Conservation (phyloP, 768 basidiomycete genomes). For the Symmetrospora coprosmae region DNA sequence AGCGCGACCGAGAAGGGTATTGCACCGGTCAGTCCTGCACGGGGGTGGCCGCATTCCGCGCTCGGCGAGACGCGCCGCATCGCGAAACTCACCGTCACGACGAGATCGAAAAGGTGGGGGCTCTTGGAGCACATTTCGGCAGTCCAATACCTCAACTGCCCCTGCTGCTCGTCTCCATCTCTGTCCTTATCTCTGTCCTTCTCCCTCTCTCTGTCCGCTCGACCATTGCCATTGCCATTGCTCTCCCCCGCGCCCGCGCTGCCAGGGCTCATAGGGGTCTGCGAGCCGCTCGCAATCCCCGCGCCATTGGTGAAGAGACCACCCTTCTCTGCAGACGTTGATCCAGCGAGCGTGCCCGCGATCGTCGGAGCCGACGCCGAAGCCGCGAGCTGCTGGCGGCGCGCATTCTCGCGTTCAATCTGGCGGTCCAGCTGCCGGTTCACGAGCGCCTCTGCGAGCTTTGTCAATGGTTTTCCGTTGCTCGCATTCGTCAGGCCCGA, state of each 20-base stretch:
- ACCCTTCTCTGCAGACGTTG: too few relatives aligned
- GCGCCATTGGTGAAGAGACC: too few relatives aligned
- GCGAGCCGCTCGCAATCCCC: too few relatives aligned
- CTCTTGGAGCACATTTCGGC: slow-evolving; percentile 82
- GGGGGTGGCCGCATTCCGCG: neutral
- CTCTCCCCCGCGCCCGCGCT: too few relatives aligned
- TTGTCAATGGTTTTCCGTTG: slow-evolving; percentile 23
- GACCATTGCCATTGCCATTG: too few relatives aligned
- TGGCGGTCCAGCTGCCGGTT: slow-evolving; percentile 31
- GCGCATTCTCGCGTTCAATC: slow-evolving; percentile 25
- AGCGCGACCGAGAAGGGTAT: neutral
- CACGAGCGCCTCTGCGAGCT: slow-evolving; percentile 27
- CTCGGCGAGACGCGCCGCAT: neutral
- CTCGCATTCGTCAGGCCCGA: slow-evolving; percentile 21
- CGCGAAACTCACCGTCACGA: slow-evolving; percentile 74
- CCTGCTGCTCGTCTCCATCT: slow-evolving; percentile 55
- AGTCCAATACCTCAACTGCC: slow-evolving; percentile 95
- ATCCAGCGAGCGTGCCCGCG: too few relatives aligned
- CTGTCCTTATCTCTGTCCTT: too few relatives aligned
- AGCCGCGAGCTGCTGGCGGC: too few relatives aligned
- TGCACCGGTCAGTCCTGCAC: too few relatives aligned
- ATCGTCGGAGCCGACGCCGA: too few relatives aligned
- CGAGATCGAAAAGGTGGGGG: slow-evolving; percentile 92
- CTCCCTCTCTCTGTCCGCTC: too few relatives aligned
- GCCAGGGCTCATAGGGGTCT: too few relatives aligned